phyloP scores from a whole-genome alignment of 83 land plant genomes.

The Picea abies region DNA sequence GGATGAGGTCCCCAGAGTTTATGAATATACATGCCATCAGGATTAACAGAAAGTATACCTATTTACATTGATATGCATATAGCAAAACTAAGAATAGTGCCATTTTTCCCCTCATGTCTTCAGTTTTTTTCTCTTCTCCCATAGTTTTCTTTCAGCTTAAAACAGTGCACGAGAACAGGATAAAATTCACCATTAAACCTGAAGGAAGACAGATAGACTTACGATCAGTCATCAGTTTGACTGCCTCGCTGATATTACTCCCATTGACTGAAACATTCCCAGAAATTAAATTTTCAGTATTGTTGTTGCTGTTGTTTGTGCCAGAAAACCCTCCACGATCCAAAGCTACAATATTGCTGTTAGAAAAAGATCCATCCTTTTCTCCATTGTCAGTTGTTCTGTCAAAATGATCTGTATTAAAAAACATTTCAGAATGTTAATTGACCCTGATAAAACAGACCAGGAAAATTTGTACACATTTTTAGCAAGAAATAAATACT shows the following conservation, averaged over 20 bases:
- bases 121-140: background rate
- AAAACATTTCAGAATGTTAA: slow-evolving; percentile 6
- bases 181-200: background rate
- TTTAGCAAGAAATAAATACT: no score
- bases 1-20: no score
- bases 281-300: background rate
- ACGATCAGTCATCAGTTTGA: slow-evolving; percentile 10
- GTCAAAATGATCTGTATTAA: slow-evolving; percentile 8
- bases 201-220: background rate
- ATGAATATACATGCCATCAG: no score
- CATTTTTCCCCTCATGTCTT: background rate
- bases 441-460: background rate
- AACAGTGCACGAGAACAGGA: background rate
- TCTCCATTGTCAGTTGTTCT: slow-evolving; percentile 11
- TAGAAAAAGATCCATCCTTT: slow-evolving; percentile 14
- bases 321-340: background rate
- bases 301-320: slow-evolving; percentile 5
- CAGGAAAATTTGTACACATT: background rate
- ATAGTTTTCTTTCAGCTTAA: background rate
- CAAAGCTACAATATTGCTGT: background rate
- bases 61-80: background rate
- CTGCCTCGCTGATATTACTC: slow-evolving; percentile 3
- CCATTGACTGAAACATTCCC: slow-evolving; percentile 2
- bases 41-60: background rate
- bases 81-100: background rate